These are phyloP conservation scores for Nemania abortiva DNA, from an alignment of 2,329 filamentous ascomycete genomes.

Conservation along the genomic window DNA sequence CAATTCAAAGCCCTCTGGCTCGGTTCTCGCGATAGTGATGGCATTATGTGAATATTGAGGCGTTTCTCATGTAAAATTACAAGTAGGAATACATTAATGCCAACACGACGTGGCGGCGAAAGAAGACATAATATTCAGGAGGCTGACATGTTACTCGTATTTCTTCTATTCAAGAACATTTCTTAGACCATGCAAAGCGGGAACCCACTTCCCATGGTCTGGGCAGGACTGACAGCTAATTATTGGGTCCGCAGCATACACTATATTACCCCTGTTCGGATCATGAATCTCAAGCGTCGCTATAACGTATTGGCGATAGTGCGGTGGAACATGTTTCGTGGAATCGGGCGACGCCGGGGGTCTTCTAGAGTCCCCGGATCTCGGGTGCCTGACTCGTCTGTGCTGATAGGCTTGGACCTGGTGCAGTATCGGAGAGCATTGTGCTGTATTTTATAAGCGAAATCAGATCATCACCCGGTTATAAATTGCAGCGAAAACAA, in stretches of 20 bases:
- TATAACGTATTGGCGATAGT: slow-evolving; percentile 25
- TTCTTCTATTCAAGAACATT: slow-evolving; percentile 16
- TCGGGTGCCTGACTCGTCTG: slow-evolving; percentile 5
- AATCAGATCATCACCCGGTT: not conserved
- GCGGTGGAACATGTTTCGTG: slow-evolving; percentile 19
- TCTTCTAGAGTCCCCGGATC: slow-evolving; percentile 9
- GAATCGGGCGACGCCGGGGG: slow-evolving; percentile 3
- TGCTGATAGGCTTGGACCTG: not conserved
- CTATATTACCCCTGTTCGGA: slow-evolving; percentile 19
- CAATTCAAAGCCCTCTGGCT: slow-evolving; percentile 41
- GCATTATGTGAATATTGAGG: slow-evolving; percentile 32
- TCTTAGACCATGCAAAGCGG: slow-evolving; percentile 6
- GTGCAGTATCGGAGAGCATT: not conserved
- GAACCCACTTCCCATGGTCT: slow-evolving; percentile 29
- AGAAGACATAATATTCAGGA: slow-evolving; percentile 29
- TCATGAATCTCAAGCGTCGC: slow-evolving; percentile 27
- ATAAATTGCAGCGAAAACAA: not conserved
- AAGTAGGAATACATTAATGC: not conserved
- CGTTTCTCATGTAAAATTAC: not conserved
- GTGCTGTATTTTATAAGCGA: not conserved
- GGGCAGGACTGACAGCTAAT: slow-evolving; percentile 9
- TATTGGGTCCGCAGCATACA: slow-evolving; percentile 8
- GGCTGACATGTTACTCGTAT: slow-evolving; percentile 24
- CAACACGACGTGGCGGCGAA: not conserved
- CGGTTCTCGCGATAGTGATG: slow-evolving; percentile 38